phyloP scores from a whole-genome alignment of 2,329 filamentous ascomycete species.

The Colletotrichum melonis region DNA sequence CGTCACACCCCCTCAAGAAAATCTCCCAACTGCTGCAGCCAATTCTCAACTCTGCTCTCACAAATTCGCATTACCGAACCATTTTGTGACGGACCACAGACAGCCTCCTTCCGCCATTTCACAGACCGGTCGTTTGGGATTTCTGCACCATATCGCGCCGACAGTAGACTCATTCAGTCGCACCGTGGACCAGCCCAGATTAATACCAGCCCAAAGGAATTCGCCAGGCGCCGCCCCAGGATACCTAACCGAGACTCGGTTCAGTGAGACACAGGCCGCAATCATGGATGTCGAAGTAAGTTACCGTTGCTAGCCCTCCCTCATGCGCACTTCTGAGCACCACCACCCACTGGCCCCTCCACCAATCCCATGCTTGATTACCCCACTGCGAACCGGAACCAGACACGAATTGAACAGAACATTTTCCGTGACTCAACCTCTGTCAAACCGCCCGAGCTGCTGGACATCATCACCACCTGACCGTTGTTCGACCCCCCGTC shows the following conservation, averaged over 20 bases:
- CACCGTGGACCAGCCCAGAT: neutral
- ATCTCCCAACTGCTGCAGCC: slow-evolving; percentile 21
- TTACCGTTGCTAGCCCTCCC: slow-evolving; percentile 38
- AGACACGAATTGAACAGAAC: slow-evolving; percentile 29
- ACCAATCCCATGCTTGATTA: slow-evolving; percentile 31
- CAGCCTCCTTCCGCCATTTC: slow-evolving; percentile 8
- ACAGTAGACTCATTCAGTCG: neutral
- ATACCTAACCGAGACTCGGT: slow-evolving; percentile 34
- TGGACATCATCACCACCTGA: slow-evolving; percentile 9
- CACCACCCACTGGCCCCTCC: slow-evolving; percentile 31
- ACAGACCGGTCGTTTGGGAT: slow-evolving; percentile 2
- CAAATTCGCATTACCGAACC: slow-evolving; percentile 26
- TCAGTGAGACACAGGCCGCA: slow-evolving; percentile 37
- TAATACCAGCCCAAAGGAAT: neutral
- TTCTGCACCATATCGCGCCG: neutral
- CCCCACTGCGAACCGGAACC: slow-evolving; percentile 31
- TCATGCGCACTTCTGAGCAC: slow-evolving; percentile 30
- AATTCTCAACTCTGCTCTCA: slow-evolving; percentile 20
- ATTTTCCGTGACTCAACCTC: slow-evolving; percentile 33
- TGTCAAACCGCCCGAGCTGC: neutral
- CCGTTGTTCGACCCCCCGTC: slow-evolving; percentile 21
- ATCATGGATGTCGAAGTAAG: slow-evolving; percentile 49
- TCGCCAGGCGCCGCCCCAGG: slow-evolving; percentile 15
- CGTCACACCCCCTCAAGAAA: slow-evolving; percentile 30
- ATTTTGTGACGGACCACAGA: slow-evolving; percentile 11